Conservation (phyloP, 192 early-diverging fungal genomes). For the Kickxella alabastrina region DNA sequence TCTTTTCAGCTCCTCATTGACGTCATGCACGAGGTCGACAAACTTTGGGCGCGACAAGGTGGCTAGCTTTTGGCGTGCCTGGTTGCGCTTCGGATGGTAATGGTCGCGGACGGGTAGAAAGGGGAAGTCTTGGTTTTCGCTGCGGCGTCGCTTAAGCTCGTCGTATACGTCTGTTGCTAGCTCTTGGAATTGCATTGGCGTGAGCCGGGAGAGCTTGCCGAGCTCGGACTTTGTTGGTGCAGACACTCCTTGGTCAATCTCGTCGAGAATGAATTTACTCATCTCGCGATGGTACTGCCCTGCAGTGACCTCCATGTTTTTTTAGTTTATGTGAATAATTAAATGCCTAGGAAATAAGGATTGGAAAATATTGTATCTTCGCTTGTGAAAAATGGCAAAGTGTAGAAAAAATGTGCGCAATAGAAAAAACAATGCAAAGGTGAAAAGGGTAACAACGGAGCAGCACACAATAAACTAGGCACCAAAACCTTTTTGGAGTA, state of each 20-base stretch:
- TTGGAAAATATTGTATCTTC: too few species aligned
- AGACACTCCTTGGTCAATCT: conserved; percentile 36
- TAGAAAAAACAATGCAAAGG: too few species aligned
- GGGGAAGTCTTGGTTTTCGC: conserved; percentile 46
- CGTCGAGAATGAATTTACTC: conserved; percentile 44
- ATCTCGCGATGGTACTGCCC: conserved; percentile 50
- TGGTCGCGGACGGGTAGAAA: conserved; percentile 80
- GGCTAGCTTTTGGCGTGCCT: conserved; percentile 94
- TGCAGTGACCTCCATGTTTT: conserved; percentile 44
- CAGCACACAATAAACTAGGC: too few species aligned
- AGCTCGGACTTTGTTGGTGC: conserved; percentile 34
- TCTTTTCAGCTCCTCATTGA: conserved; percentile 66
- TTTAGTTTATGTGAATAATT: too few species aligned
- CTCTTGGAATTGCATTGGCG: conserved; percentile 85
- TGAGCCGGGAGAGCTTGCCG: conserved; percentile 71
- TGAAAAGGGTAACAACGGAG: too few species aligned
- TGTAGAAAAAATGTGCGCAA: too few species aligned
- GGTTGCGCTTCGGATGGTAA: conserved; percentile 89
- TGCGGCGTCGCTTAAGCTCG: conserved; percentile 61
- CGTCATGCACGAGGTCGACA: conserved; percentile 89
- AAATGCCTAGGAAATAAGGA: too few species aligned
- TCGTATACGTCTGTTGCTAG: conserved; percentile 95
- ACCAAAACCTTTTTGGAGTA: too few species aligned
- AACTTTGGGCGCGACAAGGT: conserved; percentile 82
- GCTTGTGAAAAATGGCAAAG: too few species aligned